These are phyloP conservation scores for Saturnispora gosingensis DNA, from an alignment of 805 yeast species.

Conservation along the genomic window DNA sequence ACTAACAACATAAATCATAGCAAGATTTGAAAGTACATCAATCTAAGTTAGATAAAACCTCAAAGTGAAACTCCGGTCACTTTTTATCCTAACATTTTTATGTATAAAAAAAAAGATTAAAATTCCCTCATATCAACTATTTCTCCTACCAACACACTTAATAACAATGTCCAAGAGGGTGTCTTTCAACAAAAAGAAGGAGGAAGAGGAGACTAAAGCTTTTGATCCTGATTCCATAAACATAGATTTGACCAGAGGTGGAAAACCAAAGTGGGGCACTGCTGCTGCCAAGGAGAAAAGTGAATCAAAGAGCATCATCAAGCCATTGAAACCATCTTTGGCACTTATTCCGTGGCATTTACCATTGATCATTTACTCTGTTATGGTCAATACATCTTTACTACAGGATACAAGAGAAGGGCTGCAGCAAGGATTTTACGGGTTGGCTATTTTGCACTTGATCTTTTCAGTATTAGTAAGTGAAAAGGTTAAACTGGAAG, in stretches of 20 bases:
- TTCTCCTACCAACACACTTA: background rate
- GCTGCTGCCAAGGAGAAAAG: background rate
- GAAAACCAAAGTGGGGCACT: slow-evolving; percentile 4
- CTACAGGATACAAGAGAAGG: slow-evolving; percentile 19
- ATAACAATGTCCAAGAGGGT: slow-evolving; percentile 10
- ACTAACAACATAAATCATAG: background rate
- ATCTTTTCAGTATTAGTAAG: slow-evolving; percentile 11
- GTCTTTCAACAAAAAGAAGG: slow-evolving; percentile 10
- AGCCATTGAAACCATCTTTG: slow-evolving; percentile 10
- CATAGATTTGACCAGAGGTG: slow-evolving; percentile 13
- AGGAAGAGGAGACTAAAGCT: slow-evolving; percentile 5
- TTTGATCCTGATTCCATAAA: slow-evolving; percentile 12
- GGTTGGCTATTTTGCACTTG: slow-evolving; percentile 7
- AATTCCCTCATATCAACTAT: slow-evolving; percentile 2
- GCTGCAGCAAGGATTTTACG: slow-evolving; percentile 10
- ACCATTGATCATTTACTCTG: slow-evolving; percentile 17
- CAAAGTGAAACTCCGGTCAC: background rate
- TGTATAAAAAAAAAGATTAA: background rate
- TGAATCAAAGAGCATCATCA: background rate
- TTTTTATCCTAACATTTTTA: background rate
- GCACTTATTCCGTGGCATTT: slow-evolving; percentile 27
- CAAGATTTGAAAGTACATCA: background rate
- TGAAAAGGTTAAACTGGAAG: slow-evolving; percentile 24
- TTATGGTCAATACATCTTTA: slow-evolving; percentile 28
- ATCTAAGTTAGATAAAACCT: background rate